These are phyloP conservation scores for Blastomyces gilchristii DNA, from an alignment of 2,329 filamentous ascomycete genomes.

Conservation along the genomic window DNA sequence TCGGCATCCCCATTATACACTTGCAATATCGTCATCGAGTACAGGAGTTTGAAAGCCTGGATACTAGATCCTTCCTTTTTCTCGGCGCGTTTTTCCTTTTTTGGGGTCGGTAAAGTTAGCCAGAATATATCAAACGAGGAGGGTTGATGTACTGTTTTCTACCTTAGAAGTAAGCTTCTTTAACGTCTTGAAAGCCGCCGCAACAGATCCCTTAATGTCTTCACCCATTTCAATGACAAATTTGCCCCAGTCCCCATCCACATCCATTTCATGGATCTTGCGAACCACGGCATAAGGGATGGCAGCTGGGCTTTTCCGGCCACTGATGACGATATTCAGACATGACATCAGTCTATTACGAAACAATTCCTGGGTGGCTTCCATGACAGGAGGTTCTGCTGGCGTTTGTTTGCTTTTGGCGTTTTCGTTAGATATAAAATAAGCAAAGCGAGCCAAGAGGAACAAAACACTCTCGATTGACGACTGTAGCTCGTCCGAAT, in stretches of 20 bases:
- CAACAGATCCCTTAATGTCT: slow-evolving; percentile 33
- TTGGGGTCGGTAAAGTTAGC: slow-evolving; percentile 12
- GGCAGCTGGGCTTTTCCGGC: slow-evolving; percentile 27
- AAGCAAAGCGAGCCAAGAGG: slow-evolving; percentile 41
- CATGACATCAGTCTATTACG: slow-evolving; percentile 47
- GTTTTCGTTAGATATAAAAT: slow-evolving; percentile 35
- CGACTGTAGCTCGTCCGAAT: slow-evolving; percentile 29
- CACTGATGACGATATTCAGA: slow-evolving; percentile 42
- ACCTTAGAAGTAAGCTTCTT: slow-evolving; percentile 31
- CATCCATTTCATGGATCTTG: slow-evolving; percentile 31
- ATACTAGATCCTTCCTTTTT: slow-evolving; percentile 36
- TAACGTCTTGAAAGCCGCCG: slow-evolving; percentile 34
- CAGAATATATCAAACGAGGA: background rate
- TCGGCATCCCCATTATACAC: slow-evolving; percentile 85
- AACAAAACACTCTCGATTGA: slow-evolving; percentile 38
- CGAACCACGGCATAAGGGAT: slow-evolving; percentile 33
- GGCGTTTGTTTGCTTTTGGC: slow-evolving; percentile 15
- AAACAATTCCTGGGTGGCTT: slow-evolving; percentile 42
- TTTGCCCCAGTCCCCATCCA: slow-evolving; percentile 29
- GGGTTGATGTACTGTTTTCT: background rate
- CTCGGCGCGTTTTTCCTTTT: slow-evolving; percentile 42
- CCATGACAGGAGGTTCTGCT: slow-evolving; percentile 38
- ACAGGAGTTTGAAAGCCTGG: slow-evolving; percentile 66
- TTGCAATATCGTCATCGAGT: slow-evolving; percentile 75
- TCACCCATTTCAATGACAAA: slow-evolving; percentile 42